Evolutionary conservation across 768 basidiomycete genomes (phyloP), one percentile per base, ranked within the genome.

Genomic region (Cystobasidium ongulense): DNA sequence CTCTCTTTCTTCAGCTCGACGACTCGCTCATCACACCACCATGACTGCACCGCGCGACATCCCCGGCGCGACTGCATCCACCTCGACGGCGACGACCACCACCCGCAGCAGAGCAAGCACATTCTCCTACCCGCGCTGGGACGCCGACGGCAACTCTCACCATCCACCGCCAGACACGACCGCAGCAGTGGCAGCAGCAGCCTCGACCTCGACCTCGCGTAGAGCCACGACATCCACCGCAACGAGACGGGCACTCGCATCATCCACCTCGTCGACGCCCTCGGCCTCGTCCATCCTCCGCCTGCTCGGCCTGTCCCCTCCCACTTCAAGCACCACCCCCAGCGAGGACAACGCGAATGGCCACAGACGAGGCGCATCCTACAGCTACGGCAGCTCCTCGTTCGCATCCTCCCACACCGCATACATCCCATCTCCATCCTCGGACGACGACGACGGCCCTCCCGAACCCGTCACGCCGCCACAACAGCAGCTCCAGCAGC

Each of bases 91-190:
- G 7, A 7, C 50, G 15, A 5, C n/a, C 5, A 21, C 50, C 25
- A 35, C 27, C 15, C 68, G 52, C 68, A 54, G 43, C 53, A 54
- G 68, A 59, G 23, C 53, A 23, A 36, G 59, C 68, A 57, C 68
- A 7, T 57, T 57, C 53, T 46, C 68, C 2, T 71, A 71, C 36
- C 50, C 50, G 5, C 21, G 68, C 8, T 31, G 33, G 43, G 68
- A 71, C 18, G 68, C 68, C 1, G 38, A 71, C 38, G 68, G 68
- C 52, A 71, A 71, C 68, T 52, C 54, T 4, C 68, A 71, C 38
- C 53, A 71, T 43, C 54, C 41, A 4, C 68, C 68, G 27, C 68
- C 68, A 7, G 68, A 71, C 27, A 36, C 54, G 13, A 38, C 11
- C 3, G 63, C 38, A 64, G 11, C 41, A 31, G 35, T 25, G 27